A percentile compares a stretch with the other conserved stretches of the same genome.
Conservation (phyloP, 2,329 filamentous ascomycete species). For the Mollisiaceae sp. region DNA sequence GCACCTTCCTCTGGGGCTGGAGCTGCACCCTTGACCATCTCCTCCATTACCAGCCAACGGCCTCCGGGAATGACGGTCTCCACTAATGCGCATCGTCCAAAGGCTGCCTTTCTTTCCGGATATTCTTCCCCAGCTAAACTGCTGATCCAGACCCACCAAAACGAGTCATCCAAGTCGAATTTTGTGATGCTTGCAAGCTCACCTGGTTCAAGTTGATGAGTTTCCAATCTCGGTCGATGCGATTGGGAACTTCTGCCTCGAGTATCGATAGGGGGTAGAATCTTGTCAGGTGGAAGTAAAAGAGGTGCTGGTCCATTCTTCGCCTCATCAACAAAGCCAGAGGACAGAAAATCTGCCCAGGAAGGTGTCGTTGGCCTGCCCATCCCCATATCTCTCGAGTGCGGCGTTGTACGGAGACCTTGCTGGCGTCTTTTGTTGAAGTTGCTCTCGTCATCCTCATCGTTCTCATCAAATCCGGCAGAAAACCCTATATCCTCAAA, state of each 20-base stretch:
- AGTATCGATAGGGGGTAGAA: conserved; percentile 81
- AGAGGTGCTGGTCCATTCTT: conserved; percentile 67
- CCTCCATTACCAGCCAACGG: conserved; percentile 93
- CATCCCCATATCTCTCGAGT: conserved; percentile 68
- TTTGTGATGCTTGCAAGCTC: conserved; percentile 91
- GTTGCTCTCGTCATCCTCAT: conserved; percentile 55
- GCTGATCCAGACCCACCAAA: conserved; percentile 99
- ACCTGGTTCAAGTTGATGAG: conserved; percentile 78
- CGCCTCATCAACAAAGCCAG: conserved; percentile 84
- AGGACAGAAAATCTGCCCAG: conserved; percentile 96
- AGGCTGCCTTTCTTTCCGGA: conserved; percentile 82
- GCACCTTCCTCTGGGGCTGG: conserved; percentile 83
- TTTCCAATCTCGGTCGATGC: conserved; percentile 74
- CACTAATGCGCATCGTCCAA: conserved; percentile 89
- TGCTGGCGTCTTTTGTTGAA: conserved; percentile 47
- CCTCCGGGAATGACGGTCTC: conserved; percentile 84
- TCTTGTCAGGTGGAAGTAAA: conserved; percentile 88
- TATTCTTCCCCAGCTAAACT: conserved; percentile 93
- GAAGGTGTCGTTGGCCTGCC: conserved; percentile 92
- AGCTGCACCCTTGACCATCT: conserved; percentile 92
- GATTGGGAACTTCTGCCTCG: conserved; percentile 88
- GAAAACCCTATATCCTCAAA: conserved; percentile 96
- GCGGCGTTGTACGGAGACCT: conserved; percentile 68
- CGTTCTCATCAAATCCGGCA: conserved; percentile 72
- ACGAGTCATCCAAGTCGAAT: conserved; percentile 89